Conservation (phyloP, 2,329 filamentous ascomycete genomes). For the Ophiocordyceps unilateralis region DNA sequence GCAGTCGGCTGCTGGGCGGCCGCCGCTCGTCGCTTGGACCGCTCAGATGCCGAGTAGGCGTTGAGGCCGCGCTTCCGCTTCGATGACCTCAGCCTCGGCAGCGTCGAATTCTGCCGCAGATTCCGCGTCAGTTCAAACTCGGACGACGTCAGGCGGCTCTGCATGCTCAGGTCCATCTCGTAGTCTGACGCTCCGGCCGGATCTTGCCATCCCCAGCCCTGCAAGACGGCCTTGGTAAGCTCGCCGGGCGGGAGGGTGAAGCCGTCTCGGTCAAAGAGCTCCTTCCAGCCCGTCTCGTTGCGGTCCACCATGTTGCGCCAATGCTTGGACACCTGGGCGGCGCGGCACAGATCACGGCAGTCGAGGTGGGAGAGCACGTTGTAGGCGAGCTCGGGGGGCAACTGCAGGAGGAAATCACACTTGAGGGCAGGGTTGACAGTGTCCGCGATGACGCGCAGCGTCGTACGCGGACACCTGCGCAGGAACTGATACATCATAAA, state of each 20-base stretch:
- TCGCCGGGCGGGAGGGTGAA: slow-evolving; percentile 67
- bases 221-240: slow-evolving; percentile 65
- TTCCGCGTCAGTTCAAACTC: slow-evolving; percentile 32
- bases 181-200: slow-evolving; percentile 57
- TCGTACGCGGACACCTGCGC: slow-evolving; percentile 71
- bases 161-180: slow-evolving; percentile 62
- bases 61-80: slow-evolving; percentile 39
- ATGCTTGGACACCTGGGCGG: slow-evolving; percentile 82
- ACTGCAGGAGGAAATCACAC: slow-evolving; percentile 73
- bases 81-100: slow-evolving; percentile 28
- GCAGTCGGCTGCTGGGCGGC: slow-evolving; percentile 24
- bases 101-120: slow-evolving; percentile 20
- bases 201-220: slow-evolving; percentile 98
- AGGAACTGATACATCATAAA: slow-evolving; percentile 96
- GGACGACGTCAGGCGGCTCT: slow-evolving; percentile 31
- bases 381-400: slow-evolving; percentile 74
- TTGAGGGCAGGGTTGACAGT: slow-evolving; percentile 88
- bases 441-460: slow-evolving; percentile 74
- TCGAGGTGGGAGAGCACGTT: slow-evolving; percentile 81
- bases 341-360: slow-evolving; percentile 68
- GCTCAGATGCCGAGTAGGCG: slow-evolving; percentile 25
- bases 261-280: slow-evolving; percentile 70
- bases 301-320: slow-evolving; percentile 85
- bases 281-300: slow-evolving; percentile 93
- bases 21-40: slow-evolving; percentile 35